Evolutionary conservation across 192 early-diverging fungal genomes (phyloP), one percentile per base, ranked within the genome.

Genomic region (Chytriomyces confervae): DNA sequence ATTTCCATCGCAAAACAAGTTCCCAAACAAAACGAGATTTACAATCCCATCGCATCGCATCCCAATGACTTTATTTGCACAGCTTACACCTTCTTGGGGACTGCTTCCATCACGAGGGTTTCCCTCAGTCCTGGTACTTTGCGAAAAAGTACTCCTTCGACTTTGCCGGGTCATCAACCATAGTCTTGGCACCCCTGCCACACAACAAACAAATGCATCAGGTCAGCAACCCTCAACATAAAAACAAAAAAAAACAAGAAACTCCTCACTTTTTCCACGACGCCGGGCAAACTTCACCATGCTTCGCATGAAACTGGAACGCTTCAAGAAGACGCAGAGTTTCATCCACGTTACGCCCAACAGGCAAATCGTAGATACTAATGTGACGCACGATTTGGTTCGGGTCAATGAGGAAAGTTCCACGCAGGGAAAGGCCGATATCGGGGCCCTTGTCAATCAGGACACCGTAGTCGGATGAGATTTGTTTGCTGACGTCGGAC

Each of bases 281-380:
- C 47, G 84, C 86, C 10, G 89, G 89, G 80, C 89, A 90, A 3
- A 90, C 89, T 73, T 80, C 89, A 44, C 90, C 90, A 65, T 91
- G 86, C 53, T 86, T 71, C 63, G 88, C 90, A 50, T 85, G 79
- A 70, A 88, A 91, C 77, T 90, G 86, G 50, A 89, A 81, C 10
- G 87, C 91, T 76, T 92, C 89, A 46, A 92, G 75, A 20, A 92
- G 77, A 74, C 91, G 81, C 44, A 92, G 74, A 2, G 86, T 86
- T 78, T 92, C 91, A 70, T 92, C 91, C 18, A 92, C 85, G 61
- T 73, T 87, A 23, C 91, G 81, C 24, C 91, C 91, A 50, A 91
- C 81, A 71, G 50, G 68, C 50, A 83, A 90, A 60, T 91, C 91
- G 79, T 91, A 90, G 64, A 91, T 83, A 50, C 77, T 80, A 67